Evolutionary conservation across 208 protist genomes (phyloP).

Genomic region (Naegleria gruberi): DNA sequence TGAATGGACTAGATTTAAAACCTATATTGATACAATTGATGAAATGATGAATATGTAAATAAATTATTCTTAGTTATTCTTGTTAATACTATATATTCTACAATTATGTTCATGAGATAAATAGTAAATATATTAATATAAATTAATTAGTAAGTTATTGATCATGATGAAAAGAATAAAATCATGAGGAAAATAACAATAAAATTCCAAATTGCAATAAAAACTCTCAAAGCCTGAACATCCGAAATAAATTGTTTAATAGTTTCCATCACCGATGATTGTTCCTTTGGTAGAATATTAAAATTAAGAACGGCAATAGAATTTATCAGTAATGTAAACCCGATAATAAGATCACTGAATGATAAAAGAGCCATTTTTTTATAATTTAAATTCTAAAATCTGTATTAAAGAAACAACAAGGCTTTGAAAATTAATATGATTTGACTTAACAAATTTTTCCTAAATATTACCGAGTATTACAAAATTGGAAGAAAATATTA

Average conservation of each 20-base stretch:
- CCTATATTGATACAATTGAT: neutral
- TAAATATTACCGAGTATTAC: no score
- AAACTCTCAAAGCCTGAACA: neutral
- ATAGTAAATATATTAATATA: no score
- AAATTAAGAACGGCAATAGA: neutral
- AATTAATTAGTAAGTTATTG: no score
- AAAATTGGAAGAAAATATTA: no score
- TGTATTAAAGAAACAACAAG: no score
- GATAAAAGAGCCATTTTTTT: neutral
- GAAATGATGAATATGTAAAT: no score
- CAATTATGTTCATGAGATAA: no score
- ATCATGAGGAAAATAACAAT: neutral
- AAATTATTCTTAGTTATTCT: no score
- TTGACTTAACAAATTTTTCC: no score
- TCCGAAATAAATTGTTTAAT: neutral
- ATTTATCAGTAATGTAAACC: neutral
- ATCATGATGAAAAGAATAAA: neutral
- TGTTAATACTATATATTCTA: no score
- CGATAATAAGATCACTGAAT: neutral
- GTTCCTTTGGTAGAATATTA: neutral
- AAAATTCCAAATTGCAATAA: neutral
- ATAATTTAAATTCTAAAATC: no score
- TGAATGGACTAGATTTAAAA: neutral
- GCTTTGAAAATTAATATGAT: no score
- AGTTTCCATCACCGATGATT: neutral